Evolutionary conservation across 768 basidiomycete genomes (phyloP).

Genomic region (Lentinula guzmanii): DNA sequence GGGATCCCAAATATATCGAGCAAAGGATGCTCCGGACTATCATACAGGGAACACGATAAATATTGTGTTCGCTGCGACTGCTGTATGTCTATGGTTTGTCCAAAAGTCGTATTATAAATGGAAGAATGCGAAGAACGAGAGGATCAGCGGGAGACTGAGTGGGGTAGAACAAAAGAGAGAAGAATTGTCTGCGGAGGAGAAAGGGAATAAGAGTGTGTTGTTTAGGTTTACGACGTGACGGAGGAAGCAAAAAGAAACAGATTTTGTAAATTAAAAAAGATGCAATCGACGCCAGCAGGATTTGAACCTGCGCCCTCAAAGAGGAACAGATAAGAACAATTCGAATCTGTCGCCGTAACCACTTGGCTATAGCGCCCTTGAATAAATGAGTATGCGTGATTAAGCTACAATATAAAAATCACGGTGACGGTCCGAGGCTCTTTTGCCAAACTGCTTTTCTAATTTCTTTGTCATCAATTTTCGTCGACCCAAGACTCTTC

Average conservation of each 20-base stretch:
- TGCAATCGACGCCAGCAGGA: no score
- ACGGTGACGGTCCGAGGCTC: background rate
- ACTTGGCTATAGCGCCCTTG: slow-evolving; percentile 39
- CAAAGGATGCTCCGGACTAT: slow-evolving; percentile 24
- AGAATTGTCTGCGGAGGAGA: slow-evolving; percentile 18
- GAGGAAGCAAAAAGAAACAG: no score
- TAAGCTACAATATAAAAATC: no score
- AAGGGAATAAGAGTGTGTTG: slow-evolving; percentile 27
- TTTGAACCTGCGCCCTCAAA: background rate
- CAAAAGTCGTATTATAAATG: slow-evolving; percentile 13
- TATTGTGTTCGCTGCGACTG: slow-evolving; percentile 11
- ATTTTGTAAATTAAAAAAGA: no score
- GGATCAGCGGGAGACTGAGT: slow-evolving; percentile 13
- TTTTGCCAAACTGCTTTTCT: background rate
- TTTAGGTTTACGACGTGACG: slow-evolving; percentile 26
- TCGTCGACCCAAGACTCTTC: background rate
- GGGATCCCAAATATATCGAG: slow-evolving; percentile 32
- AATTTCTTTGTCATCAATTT: background rate
- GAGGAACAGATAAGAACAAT: background rate
- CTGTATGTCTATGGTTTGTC: slow-evolving; percentile 12
- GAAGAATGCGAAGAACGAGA: slow-evolving; percentile 13
- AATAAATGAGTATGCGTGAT: no score
- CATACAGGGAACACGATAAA: slow-evolving; percentile 13
- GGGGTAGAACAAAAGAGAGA: slow-evolving; percentile 20
- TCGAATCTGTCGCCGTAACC: slow-evolving; percentile 19